Base-by-base conservation (phyloP, 805 yeast species). In the Starmerella khaoyaiensis region DNA sequence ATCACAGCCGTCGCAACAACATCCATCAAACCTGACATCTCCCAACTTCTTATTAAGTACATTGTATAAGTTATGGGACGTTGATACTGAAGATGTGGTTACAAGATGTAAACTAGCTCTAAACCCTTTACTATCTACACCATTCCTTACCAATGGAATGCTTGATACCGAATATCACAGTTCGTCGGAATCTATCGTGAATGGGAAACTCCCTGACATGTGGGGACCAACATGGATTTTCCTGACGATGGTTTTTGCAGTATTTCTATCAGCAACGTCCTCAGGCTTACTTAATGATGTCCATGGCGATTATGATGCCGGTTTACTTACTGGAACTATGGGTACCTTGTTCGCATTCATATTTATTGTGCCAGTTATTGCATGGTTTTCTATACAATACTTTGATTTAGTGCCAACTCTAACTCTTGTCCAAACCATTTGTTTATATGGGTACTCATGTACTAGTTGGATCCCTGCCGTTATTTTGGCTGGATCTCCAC, bases 211-310 rank as follows among this genome's bases (percentile, higher is more conserved):
- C 36, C 72, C 77, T 3, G 97, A 86, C 51, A 60, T 86, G 36
- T 87, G 83, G 56, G 95, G 95, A 0, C 79, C 93, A 6, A 63
- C 83, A 15, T 86, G 97, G 97, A 74, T 86, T 30, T 79, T 87
- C 10, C 83, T 84, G 0, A 78, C 94, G 0, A 71, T 82, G 34
- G 72, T 81, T 1, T 72, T 80, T 46, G 62, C 76, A 22, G 64
- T 81, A 55, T 84, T 84, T 59, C 74, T 83, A 40, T 69, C 84
- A 31, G 71, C 79, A 24, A 77, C 93, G 0, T 68, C 80, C 16
- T 70, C 80, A 2, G 74, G 76, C 33, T 52, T 79, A 17, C 49
- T 83, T n/a, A 62, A 73, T n/a, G 66, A 71, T 19, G 51, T 56
- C 33, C 62, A 66, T 40, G 78, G 76, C 50, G 67, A 68, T 41